phyloP scores from a whole-genome alignment of 2,329 filamentous ascomycete genomes.

The Aureobasidium leucospermi region DNA sequence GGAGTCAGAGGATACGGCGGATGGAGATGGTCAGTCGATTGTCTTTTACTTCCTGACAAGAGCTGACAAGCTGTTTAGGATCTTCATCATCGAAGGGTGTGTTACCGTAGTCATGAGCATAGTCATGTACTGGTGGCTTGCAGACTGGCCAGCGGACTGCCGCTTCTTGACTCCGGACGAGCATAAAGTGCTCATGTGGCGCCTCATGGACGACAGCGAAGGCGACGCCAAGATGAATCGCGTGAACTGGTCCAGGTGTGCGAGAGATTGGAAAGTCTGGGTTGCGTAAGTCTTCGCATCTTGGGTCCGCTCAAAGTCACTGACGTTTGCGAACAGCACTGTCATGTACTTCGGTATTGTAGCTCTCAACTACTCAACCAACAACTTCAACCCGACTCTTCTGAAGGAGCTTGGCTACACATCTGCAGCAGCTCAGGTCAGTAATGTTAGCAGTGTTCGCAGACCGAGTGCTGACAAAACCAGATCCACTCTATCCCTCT shows the following conservation, averaged over 20 bases:
- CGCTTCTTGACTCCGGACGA: constrained; percentile 42
- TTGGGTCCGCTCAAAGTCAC: background rate
- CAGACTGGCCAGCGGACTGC: constrained; percentile 38
- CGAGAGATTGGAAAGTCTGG: constrained; percentile 13
- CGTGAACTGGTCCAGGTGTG: constrained; percentile 31
- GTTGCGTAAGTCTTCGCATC: background rate
- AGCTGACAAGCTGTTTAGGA: constrained; percentile 14
- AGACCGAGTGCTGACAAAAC: background rate
- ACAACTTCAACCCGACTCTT: constrained; percentile 37
- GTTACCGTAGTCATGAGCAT: constrained; percentile 23
- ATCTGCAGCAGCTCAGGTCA: constrained; percentile 29
- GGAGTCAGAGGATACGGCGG: constrained; percentile 24
- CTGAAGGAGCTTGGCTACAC: constrained; percentile 37
- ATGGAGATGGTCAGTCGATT: constrained; percentile 24
- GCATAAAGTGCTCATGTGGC: constrained; percentile 35
- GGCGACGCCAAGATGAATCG: constrained; percentile 46
- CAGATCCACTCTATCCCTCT: constrained; percentile 31
- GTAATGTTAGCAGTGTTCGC: background rate
- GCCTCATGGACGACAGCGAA: constrained; percentile 28
- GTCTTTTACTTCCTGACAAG: no score
- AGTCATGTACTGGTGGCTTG: constrained; percentile 27
- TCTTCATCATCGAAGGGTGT: constrained; percentile 26
- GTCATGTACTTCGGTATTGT: constrained; percentile 21
- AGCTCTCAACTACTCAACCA: constrained; percentile 40
- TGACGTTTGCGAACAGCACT: background rate